A percentile compares a stretch with the other conserved stretches of the same genome.
Evolutionary conservation across 768 basidiomycete genomes (phyloP).

Genomic region (Boletus barrowsii): DNA sequence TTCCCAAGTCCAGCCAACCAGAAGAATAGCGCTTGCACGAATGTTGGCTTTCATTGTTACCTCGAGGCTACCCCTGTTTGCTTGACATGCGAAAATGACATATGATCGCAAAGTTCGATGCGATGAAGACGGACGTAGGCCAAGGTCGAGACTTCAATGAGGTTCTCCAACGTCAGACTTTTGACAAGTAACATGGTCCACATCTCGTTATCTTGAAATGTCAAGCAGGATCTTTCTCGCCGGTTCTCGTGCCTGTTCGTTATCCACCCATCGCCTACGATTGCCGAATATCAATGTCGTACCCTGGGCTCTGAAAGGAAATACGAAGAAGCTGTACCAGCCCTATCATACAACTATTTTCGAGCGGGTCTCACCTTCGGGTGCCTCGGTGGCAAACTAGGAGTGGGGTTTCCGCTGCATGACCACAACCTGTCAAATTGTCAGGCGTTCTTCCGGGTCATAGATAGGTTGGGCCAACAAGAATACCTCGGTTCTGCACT

Average conservation of each 20-base stretch:
- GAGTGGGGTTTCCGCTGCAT: not conserved
- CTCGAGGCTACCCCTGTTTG: not conserved
- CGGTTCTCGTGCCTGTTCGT: constrained; percentile 13
- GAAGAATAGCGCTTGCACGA: not conserved
- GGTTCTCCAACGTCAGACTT: not conserved
- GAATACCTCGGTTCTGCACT: not conserved
- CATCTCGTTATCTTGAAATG: not conserved
- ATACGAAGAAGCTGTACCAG: not conserved
- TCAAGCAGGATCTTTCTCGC: not conserved
- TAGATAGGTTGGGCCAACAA: not conserved
- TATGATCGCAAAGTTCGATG: not conserved
- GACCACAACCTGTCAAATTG: not conserved
- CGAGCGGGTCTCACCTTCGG: not conserved
- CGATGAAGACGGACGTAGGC: not conserved
- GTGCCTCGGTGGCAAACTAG: not conserved
- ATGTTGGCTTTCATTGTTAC: not conserved
- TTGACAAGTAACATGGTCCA: not conserved
- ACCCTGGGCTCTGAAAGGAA: constrained; percentile 8
- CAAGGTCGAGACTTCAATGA: not conserved
- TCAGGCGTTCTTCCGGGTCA: not conserved
- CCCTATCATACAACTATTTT: not conserved
- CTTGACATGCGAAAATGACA: not conserved
- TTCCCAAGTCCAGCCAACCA: not conserved
- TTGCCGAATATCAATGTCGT: not conserved
- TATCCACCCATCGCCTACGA: not conserved